Conservation (phyloP, 306 rosid species). For the Styphnolobium japonicum region DNA sequence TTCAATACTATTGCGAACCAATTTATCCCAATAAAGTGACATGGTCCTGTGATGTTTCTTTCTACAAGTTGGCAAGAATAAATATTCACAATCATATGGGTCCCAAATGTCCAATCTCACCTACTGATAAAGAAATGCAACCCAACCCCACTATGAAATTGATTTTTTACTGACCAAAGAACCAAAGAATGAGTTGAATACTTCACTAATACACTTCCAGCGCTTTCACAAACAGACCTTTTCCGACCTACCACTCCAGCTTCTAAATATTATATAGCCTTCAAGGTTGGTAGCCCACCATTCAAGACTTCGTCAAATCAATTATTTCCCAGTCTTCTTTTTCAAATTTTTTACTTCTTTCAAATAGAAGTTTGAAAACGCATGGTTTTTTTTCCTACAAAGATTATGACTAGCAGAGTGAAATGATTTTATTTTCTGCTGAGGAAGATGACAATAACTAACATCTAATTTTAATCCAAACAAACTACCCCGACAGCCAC, state of each 20-base stretch:
- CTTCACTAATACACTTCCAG: neutral
- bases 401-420: neutral
- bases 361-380: neutral
- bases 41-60: neutral
- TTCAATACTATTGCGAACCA: neutral
- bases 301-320: conserved; percentile 13
- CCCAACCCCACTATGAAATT: conserved; percentile 12
- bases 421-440: neutral
- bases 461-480: neutral
- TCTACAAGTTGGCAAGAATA: conserved; percentile 12
- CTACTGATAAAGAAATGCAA: conserved; percentile 25
- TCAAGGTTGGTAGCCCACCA: conserved; percentile 31
- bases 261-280: conserved; percentile 2
- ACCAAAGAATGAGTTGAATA: neutral
- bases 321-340: neutral
- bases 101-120: conserved; percentile 28
- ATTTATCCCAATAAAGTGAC: neutral
- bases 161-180: neutral
- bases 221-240: conserved; percentile 5
- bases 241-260: conserved; percentile 31
- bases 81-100: conserved; percentile 6
- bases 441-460: neutral
- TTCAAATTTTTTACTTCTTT: conserved; percentile 1
- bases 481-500: neutral
- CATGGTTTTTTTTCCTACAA: neutral